These are phyloP conservation scores for Skeletonema menzelii DNA, from an alignment of 108 stramenopile genomes.

Conservation along the genomic window DNA sequence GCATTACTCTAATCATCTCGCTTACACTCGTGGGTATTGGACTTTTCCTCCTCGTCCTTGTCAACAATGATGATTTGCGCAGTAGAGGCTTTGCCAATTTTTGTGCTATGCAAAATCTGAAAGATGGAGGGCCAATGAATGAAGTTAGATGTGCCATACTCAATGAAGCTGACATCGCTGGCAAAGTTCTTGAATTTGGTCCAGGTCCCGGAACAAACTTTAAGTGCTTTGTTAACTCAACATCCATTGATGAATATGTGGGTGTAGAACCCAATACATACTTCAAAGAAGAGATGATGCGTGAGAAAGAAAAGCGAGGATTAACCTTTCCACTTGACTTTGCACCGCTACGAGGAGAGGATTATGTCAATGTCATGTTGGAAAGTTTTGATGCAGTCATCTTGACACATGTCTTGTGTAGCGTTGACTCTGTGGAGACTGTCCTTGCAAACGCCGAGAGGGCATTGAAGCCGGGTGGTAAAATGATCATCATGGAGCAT, in stretches of 20 bases:
- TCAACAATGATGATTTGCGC: constrained; percentile 19
- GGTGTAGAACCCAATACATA: constrained; percentile 55
- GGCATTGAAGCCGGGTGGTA: constrained; percentile 66
- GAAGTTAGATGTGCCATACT: constrained; percentile 30
- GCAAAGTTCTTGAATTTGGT: constrained; percentile 51
- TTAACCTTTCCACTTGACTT: constrained; percentile 41
- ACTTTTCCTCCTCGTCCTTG: constrained; percentile 21
- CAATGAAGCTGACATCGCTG: constrained; percentile 11
- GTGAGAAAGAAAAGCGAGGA: constrained; percentile 25
- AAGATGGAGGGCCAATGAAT: constrained; percentile 19
- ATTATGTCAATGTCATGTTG: constrained; percentile 25
- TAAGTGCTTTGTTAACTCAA: constrained; percentile 39
- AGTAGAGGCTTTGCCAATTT: constrained; percentile 26
- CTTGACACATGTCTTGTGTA: constrained; percentile 55
- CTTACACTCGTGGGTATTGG: constrained; percentile 13
- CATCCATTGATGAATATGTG: constrained; percentile 45
- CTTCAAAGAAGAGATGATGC: constrained; percentile 40
- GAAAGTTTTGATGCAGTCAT: constrained; percentile 47
- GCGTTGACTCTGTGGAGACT: constrained; percentile 36
- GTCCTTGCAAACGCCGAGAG: constrained; percentile 57
- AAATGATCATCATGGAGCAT: constrained; percentile 59
- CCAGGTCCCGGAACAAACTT: constrained; percentile 64
- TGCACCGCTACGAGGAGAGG: constrained; percentile 43
- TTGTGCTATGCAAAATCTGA: constrained; percentile 22
- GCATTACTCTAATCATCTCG: constrained; percentile 17